Base-by-base conservation (phyloP, 768 basidiomycete genomes). In the Tricholoma sp. region DNA sequence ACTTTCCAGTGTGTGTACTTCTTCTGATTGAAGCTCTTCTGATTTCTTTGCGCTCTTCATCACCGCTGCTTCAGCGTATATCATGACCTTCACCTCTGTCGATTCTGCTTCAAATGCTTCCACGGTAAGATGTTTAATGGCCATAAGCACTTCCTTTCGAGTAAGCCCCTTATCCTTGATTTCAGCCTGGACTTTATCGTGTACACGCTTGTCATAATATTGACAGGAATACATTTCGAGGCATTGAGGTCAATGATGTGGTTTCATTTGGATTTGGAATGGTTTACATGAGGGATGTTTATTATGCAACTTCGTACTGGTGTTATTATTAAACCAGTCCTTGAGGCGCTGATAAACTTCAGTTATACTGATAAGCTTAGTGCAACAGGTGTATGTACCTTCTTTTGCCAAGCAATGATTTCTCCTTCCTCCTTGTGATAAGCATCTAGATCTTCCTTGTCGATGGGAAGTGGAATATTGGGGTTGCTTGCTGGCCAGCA, bases 321-420 rank as follows among this genome's bases (percentile, higher is more conserved):
- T 53, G 24, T 41, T 53, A 43, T 41, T 52, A 37, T 53, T 53
- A 9, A 53, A 53, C 52, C 52, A 53, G 11, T 39, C 34, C 19
- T 53, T 53, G 12, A 53, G 34, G 27, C 6, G 34, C 52, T 53
- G 21, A 46, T 50, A 9, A 50, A 29, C 5, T 16, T 27, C 8
- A 49, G 7, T 14, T 3, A 3, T 5, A 50, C 16, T 2, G 27
- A 50, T 31, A 50, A 18, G 29, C 29, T 31, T 10, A 3, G 47
- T 39, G 29, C 11, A n/a, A 29, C 24, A 46, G 12, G 27, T 50
- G 6, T 2, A 9, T n/a, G 5, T 31, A 50, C 24, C n/a, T 50
- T 50, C 18, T 50, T 50, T 5, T 50, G 47, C 27, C 7, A n/a
- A 9, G 14, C 1, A 50, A 50, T 50, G 47, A 9, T 18, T 31